Evolutionary conservation across 495 filamentous ascomycete genomes (phyloP).

Genomic region (Hypoxylon fragiforme): DNA sequence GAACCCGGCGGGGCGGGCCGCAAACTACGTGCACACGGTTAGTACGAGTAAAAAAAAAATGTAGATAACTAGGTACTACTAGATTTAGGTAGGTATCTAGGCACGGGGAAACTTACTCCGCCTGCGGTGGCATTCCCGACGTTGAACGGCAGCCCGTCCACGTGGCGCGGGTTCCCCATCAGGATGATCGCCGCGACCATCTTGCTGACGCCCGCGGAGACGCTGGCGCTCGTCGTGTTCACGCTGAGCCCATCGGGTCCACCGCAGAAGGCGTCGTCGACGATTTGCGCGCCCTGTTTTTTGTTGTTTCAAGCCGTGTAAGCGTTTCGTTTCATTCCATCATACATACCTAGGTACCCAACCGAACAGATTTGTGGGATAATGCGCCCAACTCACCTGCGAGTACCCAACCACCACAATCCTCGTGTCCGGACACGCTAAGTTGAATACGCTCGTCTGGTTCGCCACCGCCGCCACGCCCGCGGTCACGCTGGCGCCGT

Average conservation of each 20-base stretch:
- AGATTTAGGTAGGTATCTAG: no score
- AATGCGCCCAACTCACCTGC: slow-evolving; percentile 51
- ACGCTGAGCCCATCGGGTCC: slow-evolving; percentile 57
- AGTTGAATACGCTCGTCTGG: slow-evolving; percentile 54
- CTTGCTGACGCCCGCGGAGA: slow-evolving; percentile 47
- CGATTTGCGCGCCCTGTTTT: slow-evolving; percentile 63
- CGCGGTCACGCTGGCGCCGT: slow-evolving; percentile 51
- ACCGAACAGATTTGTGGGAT: no score
- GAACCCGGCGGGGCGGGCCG: slow-evolving; percentile 57
- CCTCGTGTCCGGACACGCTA: slow-evolving; percentile 53
- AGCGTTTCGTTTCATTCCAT: no score
- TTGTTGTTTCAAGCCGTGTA: no score
- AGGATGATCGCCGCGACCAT: slow-evolving; percentile 62
- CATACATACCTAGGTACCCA: no score
- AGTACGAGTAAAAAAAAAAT: slow-evolving; percentile 4
- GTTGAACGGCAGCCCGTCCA: slow-evolving; percentile 55
- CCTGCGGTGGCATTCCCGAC: slow-evolving; percentile 58
- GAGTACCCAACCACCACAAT: slow-evolving; percentile 64
- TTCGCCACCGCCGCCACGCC: slow-evolving; percentile 56
- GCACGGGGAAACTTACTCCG: slow-evolving; percentile 60
- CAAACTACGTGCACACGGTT: slow-evolving; percentile 47
- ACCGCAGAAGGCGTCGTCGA: slow-evolving; percentile 64
- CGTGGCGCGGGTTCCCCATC: slow-evolving; percentile 61
- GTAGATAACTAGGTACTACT: no score
- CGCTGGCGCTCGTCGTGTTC: slow-evolving; percentile 50